phyloP scores from a whole-genome alignment of 768 basidiomycete species.

The Serpula lacrymans region DNA sequence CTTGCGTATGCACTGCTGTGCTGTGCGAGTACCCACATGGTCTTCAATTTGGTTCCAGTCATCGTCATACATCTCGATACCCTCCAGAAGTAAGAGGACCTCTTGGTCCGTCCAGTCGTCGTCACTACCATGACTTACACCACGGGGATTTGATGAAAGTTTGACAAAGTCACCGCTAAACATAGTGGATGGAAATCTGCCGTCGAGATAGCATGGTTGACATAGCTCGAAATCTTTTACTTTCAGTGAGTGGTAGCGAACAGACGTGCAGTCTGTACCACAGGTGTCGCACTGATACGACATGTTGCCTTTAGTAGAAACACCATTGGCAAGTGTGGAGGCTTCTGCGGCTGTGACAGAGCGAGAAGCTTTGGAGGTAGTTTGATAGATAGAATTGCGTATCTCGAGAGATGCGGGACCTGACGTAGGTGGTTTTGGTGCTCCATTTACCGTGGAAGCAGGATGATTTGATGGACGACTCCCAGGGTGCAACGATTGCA shows the following conservation, averaged over 20 bases:
- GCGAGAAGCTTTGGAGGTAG: constrained; percentile 78
- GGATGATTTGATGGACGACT: constrained; percentile 51
- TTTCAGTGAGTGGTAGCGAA: constrained; percentile 91
- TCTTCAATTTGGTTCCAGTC: constrained; percentile 93
- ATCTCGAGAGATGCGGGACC: constrained; percentile 75
- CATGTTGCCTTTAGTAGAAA: constrained; percentile 43
- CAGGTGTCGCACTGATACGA: constrained; percentile 89
- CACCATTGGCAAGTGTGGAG: constrained; percentile 53
- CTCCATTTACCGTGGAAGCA: constrained; percentile 45
- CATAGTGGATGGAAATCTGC: constrained; percentile 94
- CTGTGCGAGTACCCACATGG: constrained; percentile 87
- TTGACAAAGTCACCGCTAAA: constrained; percentile 97
- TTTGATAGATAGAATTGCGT: constrained; percentile 84
- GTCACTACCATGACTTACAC: constrained; percentile 40
- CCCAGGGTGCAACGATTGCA: constrained; percentile 89
- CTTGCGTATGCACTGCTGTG: constrained; percentile 93
- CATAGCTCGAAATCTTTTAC: constrained; percentile 91
- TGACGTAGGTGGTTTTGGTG: constrained; percentile 32
- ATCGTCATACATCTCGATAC: constrained; percentile 96
- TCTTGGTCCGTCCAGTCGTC: constrained; percentile 92
- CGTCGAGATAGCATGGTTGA: constrained; percentile 89
- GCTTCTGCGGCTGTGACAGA: constrained; percentile 70
- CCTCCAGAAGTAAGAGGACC: constrained; percentile 84
- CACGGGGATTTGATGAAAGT: constrained; percentile 45
- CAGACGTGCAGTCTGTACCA: constrained; percentile 84